Base-by-base conservation (phyloP, 805 yeast species). In the Nakazawaea peltata region DNA sequence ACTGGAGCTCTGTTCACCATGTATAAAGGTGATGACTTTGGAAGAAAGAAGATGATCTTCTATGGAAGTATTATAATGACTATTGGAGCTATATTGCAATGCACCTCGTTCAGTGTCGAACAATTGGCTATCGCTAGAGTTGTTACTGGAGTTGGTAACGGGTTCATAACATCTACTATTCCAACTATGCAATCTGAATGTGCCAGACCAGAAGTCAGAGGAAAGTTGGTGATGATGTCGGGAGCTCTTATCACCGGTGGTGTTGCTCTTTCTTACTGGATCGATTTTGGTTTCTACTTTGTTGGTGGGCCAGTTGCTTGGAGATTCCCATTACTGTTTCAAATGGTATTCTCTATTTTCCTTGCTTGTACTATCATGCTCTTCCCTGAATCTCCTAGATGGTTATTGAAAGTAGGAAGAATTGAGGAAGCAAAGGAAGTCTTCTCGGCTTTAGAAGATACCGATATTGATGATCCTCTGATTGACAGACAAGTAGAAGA, bases 341-440 rank as follows among this genome's bases (percentile, higher is more conserved):
- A 66, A 47, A 51, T 59, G 29, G 40, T 65, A 23, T 64, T 64
- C 39, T 61, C 69, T 5, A 19, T 51, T 8, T 14, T 49, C 8
- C 47, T 56, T 24, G 29, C 53, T n/a, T 45, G 49, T 4, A 39
- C 57, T 21, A 45, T 62, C 41, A 15, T 34, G 13, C 19, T 33
- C 9, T 32, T 43, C 15, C 77, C 77, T 23, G 77, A 71, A 46
- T 68, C 76, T 2, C 78, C 78, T 37, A 59, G 77, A 56, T 71
- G 77, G 74, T 63, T 72, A 44, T 51, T 71, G 36, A 65, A 67
- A 19, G 54, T 62, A 28, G 63, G 61, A 37, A 48, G 51, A 30
- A 54, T 53, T 41, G 67, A 63, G 16, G 67, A 69, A 42, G 73
- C 70, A 22, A 46, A 36, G 39, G 44, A 49, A 30, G 46, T 59